Evolutionary conservation across 768 basidiomycete genomes (phyloP).

Genomic region (Hemileccinum rubropunctum): DNA sequence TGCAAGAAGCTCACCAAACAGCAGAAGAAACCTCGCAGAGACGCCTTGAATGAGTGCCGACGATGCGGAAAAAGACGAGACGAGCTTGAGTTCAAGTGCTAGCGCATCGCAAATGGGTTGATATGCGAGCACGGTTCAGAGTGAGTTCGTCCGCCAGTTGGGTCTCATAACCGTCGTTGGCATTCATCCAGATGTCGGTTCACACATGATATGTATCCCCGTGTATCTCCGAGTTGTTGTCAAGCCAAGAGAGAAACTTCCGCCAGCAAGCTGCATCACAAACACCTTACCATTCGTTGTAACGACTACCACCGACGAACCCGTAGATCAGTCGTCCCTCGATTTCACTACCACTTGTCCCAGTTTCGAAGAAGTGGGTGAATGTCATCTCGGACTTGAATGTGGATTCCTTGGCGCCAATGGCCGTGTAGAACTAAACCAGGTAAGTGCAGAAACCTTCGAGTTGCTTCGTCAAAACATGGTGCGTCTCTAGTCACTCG

Average conservation of each 20-base stretch:
- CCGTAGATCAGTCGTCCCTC: slow-evolving; percentile 10
- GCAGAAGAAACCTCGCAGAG: slow-evolving; percentile 70
- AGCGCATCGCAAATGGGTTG: slow-evolving; percentile 67
- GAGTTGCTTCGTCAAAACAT: slow-evolving; percentile 66
- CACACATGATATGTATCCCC: slow-evolving; percentile 72
- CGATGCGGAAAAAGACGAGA: slow-evolving; percentile 76
- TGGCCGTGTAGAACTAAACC: slow-evolving; percentile 76
- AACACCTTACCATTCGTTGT: slow-evolving; percentile 51
- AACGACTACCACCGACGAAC: slow-evolving; percentile 5
- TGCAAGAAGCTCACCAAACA: slow-evolving; percentile 52
- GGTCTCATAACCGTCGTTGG: background rate
- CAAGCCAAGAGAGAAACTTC: slow-evolving; percentile 70
- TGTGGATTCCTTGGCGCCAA: slow-evolving; percentile 83
- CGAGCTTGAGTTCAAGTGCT: slow-evolving; percentile 81
- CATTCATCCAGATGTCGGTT: slow-evolving; percentile 59
- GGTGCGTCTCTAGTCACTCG: slow-evolving; percentile 36
- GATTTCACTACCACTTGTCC: slow-evolving; percentile 24
- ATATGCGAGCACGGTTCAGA: slow-evolving; percentile 69
- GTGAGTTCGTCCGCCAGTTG: slow-evolving; percentile 35
- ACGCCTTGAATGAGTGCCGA: slow-evolving; percentile 82
- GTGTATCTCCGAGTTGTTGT: slow-evolving; percentile 74
- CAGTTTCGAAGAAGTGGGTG: slow-evolving; percentile 27
- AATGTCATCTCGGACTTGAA: slow-evolving; percentile 62
- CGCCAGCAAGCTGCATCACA: slow-evolving; percentile 41
- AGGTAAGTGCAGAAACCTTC: slow-evolving; percentile 52